These are phyloP conservation scores for Erysiphe pulchra DNA, from an alignment of 2,329 filamentous ascomycete genomes.

Conservation along the genomic window DNA sequence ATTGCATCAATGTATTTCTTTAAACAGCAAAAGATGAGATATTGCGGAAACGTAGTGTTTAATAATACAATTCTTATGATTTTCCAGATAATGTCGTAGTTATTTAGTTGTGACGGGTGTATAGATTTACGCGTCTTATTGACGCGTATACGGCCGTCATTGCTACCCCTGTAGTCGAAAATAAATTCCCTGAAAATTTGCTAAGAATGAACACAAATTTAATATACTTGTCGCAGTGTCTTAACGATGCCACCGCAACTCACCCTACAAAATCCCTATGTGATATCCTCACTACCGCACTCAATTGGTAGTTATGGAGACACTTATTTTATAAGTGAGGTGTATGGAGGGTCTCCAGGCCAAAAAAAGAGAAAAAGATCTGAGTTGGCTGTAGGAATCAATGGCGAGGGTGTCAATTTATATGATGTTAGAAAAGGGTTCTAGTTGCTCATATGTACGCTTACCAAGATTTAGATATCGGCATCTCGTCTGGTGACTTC, in stretches of 20 bases:
- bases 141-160: too few species aligned
- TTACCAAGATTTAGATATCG: conserved; percentile 22
- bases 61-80: too few species aligned
- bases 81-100: too few species aligned
- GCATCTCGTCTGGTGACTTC: conserved; percentile 36
- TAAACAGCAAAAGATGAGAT: too few species aligned
- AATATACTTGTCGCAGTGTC: too few species aligned
- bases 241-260: conserved; percentile 19
- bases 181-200: too few species aligned
- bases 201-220: too few species aligned
- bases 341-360: conserved; percentile 30
- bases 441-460: background rate
- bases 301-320: conserved; percentile 26
- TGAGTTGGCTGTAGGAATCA: conserved; percentile 35
- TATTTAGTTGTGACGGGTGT: too few species aligned
- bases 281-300: conserved; percentile 31
- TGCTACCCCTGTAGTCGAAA: too few species aligned
- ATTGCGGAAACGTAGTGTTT: too few species aligned
- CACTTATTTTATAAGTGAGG: conserved; percentile 30
- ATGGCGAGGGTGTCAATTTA: conserved; percentile 38
- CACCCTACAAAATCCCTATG: conserved; percentile 36
- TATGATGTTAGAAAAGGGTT: conserved; percentile 28
- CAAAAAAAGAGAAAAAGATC: conserved; percentile 35
- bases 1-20: too few species aligned
- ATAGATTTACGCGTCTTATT: too few species aligned